Evolutionary conservation across 2,329 filamentous ascomycete species (phyloP), one percentile per base, ranked within the genome.

Genomic region (Xylariales sp.): DNA sequence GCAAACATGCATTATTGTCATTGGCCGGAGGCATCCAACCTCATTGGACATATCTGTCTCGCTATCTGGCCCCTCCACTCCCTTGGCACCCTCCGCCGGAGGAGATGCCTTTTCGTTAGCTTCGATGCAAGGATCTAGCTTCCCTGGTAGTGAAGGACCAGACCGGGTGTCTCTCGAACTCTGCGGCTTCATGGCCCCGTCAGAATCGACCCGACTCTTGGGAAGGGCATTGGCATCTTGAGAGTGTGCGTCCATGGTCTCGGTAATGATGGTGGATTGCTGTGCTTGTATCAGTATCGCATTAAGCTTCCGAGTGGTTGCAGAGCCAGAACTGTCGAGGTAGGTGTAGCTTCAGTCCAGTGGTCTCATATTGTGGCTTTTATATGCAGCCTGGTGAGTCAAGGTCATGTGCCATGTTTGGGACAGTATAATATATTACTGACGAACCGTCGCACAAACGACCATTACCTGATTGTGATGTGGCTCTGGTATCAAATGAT

Each of bases 351-450:
- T 49, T 52, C 28, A 45, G 48, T 23, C 34, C 34, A 55, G 50
- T 39, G 50, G 45, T 62, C 50, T 30, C 41, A 56, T 52, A 28
- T 39, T 60, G 67, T 67, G 63, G 67, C 67, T 63, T 63, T 60
- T 36, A 48, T 14, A 39, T 67, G 67, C 64, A 61, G 67, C 39
- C 46, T 30, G 53, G 61, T 54, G 67, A 69, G 28, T 69, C 58
- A 65, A 56, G 56, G 55, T 49, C 60, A 64, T 61, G 52, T 43
- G 60, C 45, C 48, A 45, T 52, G 62, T 53, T 64, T 50, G 39
- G 34, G 34, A 34, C 5, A 14, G 30, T n/a, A 36, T 55, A 12
- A 41, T 41, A 41, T 41, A 55, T 61, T 14, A 49, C 61, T 43
- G 61, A 23, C 45, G 39, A 62, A 50, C 55, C 55, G 30, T 32